Conservation (phyloP, 1,139 yeast genomes). For the Yamadazyma mexicana region DNA sequence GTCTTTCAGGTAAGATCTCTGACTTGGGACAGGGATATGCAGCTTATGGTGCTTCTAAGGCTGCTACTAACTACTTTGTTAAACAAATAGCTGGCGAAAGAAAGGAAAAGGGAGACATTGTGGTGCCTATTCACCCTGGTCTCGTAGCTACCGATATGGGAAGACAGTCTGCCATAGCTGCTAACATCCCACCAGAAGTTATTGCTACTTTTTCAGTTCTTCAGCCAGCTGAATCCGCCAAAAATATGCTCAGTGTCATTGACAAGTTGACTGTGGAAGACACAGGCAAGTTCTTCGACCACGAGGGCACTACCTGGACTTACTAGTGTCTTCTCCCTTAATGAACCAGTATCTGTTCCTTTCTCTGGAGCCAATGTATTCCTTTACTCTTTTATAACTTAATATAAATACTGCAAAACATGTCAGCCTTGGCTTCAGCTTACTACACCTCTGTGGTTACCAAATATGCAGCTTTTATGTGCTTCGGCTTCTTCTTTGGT, state of each 20-base stretch:
- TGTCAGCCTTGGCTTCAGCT: no score
- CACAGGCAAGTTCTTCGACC: conserved; percentile 5
- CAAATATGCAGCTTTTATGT: no score
- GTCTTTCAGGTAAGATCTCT: conserved; percentile 15
- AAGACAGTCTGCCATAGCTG: not conserved
- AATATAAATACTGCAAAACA: no score
- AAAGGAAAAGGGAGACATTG: conserved; percentile 37
- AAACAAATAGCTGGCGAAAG: conserved; percentile 7
- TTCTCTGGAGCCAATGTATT: not conserved
- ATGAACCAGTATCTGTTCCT: no score
- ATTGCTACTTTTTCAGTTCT: not conserved
- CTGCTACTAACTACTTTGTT: conserved; percentile 9
- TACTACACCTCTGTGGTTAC: no score
- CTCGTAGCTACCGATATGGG: conserved; percentile 25
- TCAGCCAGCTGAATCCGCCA: conserved; percentile 4
- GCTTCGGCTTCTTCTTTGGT: no score
- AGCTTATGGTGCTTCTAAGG: conserved; percentile 11
- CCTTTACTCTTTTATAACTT: no score
- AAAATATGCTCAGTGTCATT: conserved; percentile 2
- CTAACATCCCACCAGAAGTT: no score
- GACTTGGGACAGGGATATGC: no score
- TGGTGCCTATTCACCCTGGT: conserved; percentile 50
- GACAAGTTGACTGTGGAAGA: not conserved
- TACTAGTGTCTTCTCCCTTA: no score
- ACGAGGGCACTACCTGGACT: no score